phyloP scores from a whole-genome alignment of 1,139 yeast genomes.

The Scheffersomyces lignicola region DNA sequence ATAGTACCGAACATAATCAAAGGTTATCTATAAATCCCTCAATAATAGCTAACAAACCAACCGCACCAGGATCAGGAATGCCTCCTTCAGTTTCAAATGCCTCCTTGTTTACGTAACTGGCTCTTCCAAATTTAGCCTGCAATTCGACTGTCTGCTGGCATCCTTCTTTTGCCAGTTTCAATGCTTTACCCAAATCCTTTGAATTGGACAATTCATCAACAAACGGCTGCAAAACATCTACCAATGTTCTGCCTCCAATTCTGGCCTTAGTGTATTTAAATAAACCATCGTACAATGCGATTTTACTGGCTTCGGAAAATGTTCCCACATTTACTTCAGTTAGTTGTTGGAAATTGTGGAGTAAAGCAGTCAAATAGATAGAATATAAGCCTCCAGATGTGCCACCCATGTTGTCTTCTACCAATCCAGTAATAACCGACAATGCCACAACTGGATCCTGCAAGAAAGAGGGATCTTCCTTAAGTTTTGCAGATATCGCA shows the following conservation, averaged over 20 bases:
- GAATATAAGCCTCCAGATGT: constrained; percentile 94
- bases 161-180: constrained; percentile 70
- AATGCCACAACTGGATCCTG: constrained; percentile 51
- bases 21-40: constrained; percentile 46
- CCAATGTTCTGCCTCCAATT: constrained; percentile 83
- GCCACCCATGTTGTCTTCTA: constrained; percentile 93
- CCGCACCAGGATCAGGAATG: constrained; percentile 94
- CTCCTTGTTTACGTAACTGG: constrained; percentile 77
- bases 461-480: constrained; percentile 32
- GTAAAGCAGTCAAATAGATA: constrained; percentile 59
- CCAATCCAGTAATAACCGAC: constrained; percentile 59
- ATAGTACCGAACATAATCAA: too few relatives aligned
- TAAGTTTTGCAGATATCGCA: constrained; percentile 59
- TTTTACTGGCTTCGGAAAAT: constrained; percentile 30
- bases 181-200: constrained; percentile 70
- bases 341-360: constrained; percentile 34
- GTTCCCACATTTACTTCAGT: constrained; percentile 31
- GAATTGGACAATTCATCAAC: constrained; percentile 57
- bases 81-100: constrained; percentile 55
- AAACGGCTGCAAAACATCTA: constrained; percentile 88
- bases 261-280: constrained; percentile 85
- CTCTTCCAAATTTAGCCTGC: constrained; percentile 89
- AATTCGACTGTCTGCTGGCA: constrained; percentile 72
- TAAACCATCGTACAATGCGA: constrained; percentile 42
- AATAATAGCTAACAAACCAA: constrained; percentile 68